Evolutionary conservation across 345 rosid species (phyloP).

Genomic region (Carallia brachiata): DNA sequence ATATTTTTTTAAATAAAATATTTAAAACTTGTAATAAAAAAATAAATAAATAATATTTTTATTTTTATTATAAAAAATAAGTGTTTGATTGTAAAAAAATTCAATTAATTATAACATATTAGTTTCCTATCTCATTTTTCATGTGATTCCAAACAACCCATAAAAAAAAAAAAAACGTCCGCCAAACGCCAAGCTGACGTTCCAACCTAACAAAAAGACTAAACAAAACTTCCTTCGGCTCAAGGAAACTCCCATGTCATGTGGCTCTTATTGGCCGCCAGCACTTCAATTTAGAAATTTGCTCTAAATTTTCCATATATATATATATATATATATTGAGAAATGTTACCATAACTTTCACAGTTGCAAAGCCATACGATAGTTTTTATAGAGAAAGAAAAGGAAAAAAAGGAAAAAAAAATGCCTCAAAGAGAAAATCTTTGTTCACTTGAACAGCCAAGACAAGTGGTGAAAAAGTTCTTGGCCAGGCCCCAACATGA

Average conservation of each 20-base stretch:
- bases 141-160: background rate
- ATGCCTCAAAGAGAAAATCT: constrained; percentile 13
- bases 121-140: too few species aligned
- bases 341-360: too few species aligned
- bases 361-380: too few species aligned
- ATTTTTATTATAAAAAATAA: too few species aligned
- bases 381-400: background rate
- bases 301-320: too few species aligned
- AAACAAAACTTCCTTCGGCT: background rate
- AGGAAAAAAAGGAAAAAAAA: background rate
- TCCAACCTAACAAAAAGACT: background rate
- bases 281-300: too few species aligned
- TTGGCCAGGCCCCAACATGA: constrained; percentile 83
- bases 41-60: too few species aligned
- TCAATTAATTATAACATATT: too few species aligned
- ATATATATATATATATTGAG: too few species aligned
- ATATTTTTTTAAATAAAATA: too few species aligned
- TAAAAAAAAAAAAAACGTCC: background rate
- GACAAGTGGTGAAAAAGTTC: constrained; percentile 65
- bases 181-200: constrained; percentile 1
- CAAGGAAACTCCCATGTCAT: background rate
- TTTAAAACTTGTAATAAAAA: too few species aligned
- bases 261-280: background rate
- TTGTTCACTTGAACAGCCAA: constrained; percentile 31
- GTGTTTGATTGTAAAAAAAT: too few species aligned